These are phyloP conservation scores for Fraxinus quadrangulata DNA, from an alignment of 257 asterid genomes.

Conservation along the genomic window DNA sequence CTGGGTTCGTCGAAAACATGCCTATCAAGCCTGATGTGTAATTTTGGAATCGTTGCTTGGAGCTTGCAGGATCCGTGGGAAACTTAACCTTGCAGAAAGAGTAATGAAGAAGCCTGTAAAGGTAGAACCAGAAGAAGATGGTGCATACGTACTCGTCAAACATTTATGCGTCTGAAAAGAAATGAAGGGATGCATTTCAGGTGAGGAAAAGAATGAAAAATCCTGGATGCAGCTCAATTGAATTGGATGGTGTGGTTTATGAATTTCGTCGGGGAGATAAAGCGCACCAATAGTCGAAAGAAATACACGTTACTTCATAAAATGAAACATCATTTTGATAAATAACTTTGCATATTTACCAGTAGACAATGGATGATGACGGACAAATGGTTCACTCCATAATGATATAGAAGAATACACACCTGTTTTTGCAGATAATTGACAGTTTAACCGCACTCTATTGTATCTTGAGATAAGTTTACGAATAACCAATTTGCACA, in stretches of 20 bases:
- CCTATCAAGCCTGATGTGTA: constrained; percentile 36
- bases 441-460: neutral
- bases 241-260: constrained; percentile 36
- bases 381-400: neutral
- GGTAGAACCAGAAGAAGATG: constrained; percentile 28
- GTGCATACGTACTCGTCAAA: constrained; percentile 38
- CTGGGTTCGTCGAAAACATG: constrained; percentile 31
- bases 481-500: neutral
- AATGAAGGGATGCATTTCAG: constrained; percentile 30
- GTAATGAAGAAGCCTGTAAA: constrained; percentile 27
- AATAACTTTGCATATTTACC: neutral
- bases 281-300: constrained; percentile 31
- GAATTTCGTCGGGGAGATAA: constrained; percentile 40
- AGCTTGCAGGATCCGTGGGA: constrained; percentile 40
- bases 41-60: constrained; percentile 38
- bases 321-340: constrained; percentile 18
- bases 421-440: neutral
- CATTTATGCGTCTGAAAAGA: constrained; percentile 38
- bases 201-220: constrained; percentile 34
- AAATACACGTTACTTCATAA: constrained; percentile 15
- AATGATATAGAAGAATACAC: neutral
- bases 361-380: neutral
- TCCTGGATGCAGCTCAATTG: constrained; percentile 53
- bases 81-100: constrained; percentile 37
- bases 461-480: neutral